Percentiles rank a stretch among this genome's conserved stretches.
phyloP scores from a whole-genome alignment of 129 eudicot genomes.

The Ambrosia artemisiifolia region DNA sequence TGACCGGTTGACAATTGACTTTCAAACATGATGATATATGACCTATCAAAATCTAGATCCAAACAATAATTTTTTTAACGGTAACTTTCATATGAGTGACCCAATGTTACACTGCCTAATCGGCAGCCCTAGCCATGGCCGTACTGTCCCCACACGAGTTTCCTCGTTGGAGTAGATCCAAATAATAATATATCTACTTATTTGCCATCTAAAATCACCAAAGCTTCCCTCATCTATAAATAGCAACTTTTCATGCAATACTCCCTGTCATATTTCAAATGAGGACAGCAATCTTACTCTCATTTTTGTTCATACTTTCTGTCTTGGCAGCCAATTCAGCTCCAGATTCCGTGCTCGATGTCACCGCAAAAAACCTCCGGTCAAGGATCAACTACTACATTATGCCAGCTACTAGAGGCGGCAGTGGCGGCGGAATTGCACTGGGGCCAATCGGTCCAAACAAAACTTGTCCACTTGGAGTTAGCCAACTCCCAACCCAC shows the following conservation, averaged over 20 bases:
- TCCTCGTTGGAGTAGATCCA: too few species aligned
- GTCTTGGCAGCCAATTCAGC: constrained; percentile 8
- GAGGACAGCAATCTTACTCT: constrained; percentile 18
- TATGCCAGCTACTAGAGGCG: constrained; percentile 27
- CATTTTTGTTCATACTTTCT: constrained; percentile 19
- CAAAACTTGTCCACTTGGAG: constrained; percentile 33
- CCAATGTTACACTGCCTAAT: too few species aligned
- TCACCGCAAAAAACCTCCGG: constrained; percentile 24
- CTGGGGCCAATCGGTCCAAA: constrained; percentile 18
- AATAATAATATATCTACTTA: too few species aligned
- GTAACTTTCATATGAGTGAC: too few species aligned
- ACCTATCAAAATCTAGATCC: too few species aligned
- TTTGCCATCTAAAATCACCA: neutral
- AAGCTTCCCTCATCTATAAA: neutral
- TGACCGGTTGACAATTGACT: constrained; percentile 21
- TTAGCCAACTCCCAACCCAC: constrained; percentile 24
- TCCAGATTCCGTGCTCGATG: constrained; percentile 26
- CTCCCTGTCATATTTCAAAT: neutral
- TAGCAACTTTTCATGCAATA: neutral
- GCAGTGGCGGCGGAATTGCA: constrained; percentile 29
- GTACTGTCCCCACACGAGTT: too few species aligned
- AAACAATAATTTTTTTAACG: too few species aligned
- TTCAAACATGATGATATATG: neutral
- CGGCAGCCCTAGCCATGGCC: too few species aligned
- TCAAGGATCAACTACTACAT: constrained; percentile 29